These are phyloP conservation scores for Mortierella sp. DNA, from an alignment of 371 early-diverging fungal species.

Conservation along the genomic window DNA sequence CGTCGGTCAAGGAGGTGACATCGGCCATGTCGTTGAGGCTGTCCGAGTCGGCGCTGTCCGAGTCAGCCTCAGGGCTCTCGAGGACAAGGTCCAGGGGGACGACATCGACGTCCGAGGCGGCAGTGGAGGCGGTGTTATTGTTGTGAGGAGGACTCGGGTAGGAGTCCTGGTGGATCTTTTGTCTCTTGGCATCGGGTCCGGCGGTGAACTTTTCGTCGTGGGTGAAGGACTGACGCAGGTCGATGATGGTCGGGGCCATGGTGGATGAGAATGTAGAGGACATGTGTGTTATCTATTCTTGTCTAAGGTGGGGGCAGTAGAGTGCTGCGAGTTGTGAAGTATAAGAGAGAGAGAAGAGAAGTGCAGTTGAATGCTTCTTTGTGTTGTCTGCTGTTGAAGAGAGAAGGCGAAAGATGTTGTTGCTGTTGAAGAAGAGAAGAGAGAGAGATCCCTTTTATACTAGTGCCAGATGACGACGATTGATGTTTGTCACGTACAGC, in stretches of 20 bases:
- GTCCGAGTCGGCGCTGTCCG: conserved; percentile 32
- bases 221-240: conserved; percentile 36
- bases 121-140: neutral
- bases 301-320: neutral
- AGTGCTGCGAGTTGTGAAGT: neutral
- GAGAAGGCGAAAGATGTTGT: neutral
- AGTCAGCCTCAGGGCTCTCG: conserved; percentile 13
- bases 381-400: neutral
- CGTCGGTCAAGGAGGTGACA: conserved; percentile 10
- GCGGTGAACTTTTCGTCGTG: conserved; percentile 7
- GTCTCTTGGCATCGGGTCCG: neutral
- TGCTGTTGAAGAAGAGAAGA: neutral
- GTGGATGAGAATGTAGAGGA: neutral
- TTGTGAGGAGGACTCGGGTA: conserved; percentile 28
- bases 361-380: conserved; percentile 6
- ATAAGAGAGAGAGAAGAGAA: neutral
- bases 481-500: neutral
- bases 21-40: conserved; percentile 33
- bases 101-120: conserved; percentile 9
- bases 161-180: conserved; percentile 12
- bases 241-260: conserved; percentile 44
- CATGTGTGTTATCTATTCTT: conserved; percentile 1
- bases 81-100: conserved; percentile 9
- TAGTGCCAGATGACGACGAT: neutral
- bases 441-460: neutral